phyloP scores from a whole-genome alignment of 331 rosid genomes.

The Ulmus americana region DNA sequence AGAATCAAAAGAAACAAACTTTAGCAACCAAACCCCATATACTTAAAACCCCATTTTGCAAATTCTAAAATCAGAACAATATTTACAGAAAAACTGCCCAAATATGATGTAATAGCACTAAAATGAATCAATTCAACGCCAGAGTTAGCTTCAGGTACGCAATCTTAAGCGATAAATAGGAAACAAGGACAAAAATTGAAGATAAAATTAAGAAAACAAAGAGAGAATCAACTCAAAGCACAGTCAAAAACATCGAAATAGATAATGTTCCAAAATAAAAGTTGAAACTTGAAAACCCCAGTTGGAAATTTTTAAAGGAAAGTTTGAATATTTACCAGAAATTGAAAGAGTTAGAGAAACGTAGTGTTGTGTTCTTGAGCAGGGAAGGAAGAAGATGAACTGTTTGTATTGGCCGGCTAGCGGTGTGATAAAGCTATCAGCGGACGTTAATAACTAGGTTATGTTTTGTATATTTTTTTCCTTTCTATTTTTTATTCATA shows the following conservation, averaged over 20 bases:
- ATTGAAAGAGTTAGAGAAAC: not conserved
- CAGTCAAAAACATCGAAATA: not conserved
- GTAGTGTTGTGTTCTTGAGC: not conserved
- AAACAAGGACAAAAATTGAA: not conserved
- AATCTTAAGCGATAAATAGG: not conserved
- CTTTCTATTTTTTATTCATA: too few relatives aligned
- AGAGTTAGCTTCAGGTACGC: not conserved
- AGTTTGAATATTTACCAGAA: not conserved
- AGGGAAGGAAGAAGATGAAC: not conserved
- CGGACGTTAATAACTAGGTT: slow-evolving; percentile 14
- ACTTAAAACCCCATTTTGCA: not conserved
- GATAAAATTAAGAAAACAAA: not conserved
- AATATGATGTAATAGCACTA: not conserved
- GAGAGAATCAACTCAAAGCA: not conserved
- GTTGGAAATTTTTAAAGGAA: not conserved
- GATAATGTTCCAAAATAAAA: not conserved
- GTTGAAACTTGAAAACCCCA: not conserved
- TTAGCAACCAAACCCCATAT: not conserved
- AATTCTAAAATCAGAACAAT: not conserved
- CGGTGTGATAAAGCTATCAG: not conserved
- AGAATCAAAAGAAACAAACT: not conserved
- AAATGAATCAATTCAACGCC: not conserved
- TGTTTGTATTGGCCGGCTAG: not conserved
- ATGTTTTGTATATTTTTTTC: too few relatives aligned
- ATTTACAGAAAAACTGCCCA: not conserved